These are phyloP conservation scores for Chrysosporium queenslandicum DNA, from an alignment of 2,329 filamentous ascomycete genomes.

Conservation along the genomic window DNA sequence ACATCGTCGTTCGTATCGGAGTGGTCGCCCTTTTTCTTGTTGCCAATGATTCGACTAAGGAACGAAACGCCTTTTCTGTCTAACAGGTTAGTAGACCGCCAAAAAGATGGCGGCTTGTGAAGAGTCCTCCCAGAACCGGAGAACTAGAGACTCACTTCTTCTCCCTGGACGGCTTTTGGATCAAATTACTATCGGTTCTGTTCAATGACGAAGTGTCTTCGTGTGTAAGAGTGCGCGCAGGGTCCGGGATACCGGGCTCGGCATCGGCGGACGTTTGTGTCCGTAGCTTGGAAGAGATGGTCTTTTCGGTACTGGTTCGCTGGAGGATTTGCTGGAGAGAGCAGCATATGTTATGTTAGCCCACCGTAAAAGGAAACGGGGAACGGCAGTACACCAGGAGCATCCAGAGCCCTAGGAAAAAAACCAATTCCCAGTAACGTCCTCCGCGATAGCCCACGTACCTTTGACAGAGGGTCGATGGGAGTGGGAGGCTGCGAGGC, in stretches of 20 bases:
- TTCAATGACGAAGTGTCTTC: conserved; percentile 24
- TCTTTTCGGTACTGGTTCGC: conserved; percentile 55
- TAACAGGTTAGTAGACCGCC: conserved; percentile 7
- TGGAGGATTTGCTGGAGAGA: conserved; percentile 50
- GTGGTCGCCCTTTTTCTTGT: conserved; percentile 57
- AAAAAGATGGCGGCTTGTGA: too few relatives aligned
- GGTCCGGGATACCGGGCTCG: conserved; percentile 32
- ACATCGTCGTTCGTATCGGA: conserved; percentile 48
- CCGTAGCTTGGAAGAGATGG: conserved; percentile 41
- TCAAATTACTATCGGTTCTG: conserved; percentile 10
- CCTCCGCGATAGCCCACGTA: too few relatives aligned
- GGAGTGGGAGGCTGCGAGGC: conserved; percentile 3
- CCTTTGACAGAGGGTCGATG: conserved; percentile 60
- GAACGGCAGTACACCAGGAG: background rate
- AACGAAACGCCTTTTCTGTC: conserved; percentile 78
- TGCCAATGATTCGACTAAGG: conserved; percentile 69
- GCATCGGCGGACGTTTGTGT: conserved; percentile 34
- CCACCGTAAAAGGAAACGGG: background rate
- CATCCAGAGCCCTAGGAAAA: too few relatives aligned
- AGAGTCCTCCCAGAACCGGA: too few relatives aligned
- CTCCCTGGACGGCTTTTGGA: conserved; percentile 42
- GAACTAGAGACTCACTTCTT: conserved; percentile 49
- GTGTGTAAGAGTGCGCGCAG: conserved; percentile 25
- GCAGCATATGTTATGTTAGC: background rate
- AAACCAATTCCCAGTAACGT: too few relatives aligned